Percentiles rank a stretch among this genome's conserved stretches.
Evolutionary conservation across 441 rosid species (phyloP).

Genomic region (Raphanus hybrid): DNA sequence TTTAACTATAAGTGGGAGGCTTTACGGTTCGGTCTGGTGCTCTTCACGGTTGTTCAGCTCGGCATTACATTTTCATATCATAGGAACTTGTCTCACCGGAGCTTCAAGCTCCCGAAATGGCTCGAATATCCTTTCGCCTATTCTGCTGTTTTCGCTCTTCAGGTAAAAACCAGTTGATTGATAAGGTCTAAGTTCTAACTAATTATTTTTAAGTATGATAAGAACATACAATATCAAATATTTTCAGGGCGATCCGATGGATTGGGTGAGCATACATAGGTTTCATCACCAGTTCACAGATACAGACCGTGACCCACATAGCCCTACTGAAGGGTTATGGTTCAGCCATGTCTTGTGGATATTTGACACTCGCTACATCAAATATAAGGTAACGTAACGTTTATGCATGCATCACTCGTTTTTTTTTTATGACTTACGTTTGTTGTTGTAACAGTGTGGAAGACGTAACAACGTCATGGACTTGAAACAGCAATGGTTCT

Average conservation of each 20-base stretch:
- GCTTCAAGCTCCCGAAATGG: slow-evolving; percentile 4
- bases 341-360: slow-evolving; percentile 13
- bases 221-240: background rate
- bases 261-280: slow-evolving; percentile 20
- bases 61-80: slow-evolving; percentile 7
- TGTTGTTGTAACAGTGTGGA: slow-evolving; percentile 1
- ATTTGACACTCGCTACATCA: background rate
- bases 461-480: slow-evolving; percentile 26
- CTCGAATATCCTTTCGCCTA: slow-evolving; percentile 14
- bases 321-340: slow-evolving; percentile 5
- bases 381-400: background rate
- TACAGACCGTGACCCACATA: slow-evolving; percentile 7
- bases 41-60: background rate
- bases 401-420: too few relatives aligned
- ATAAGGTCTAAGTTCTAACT: background rate
- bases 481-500: too few relatives aligned
- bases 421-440: too few relatives aligned
- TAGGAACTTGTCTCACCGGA: slow-evolving; percentile 11
- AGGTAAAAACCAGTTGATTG: background rate
- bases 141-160: background rate
- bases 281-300: slow-evolving; percentile 22
- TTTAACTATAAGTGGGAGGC: slow-evolving; percentile 14
- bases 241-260: slow-evolving; percentile 6
- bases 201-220: background rate
- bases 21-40: background rate